Percentiles rank a stretch among this genome's conserved stretches.
These are phyloP conservation scores for Chlorella sp. DNA, from an alignment of 139 green algal genomes.

Conservation along the genomic window DNA sequence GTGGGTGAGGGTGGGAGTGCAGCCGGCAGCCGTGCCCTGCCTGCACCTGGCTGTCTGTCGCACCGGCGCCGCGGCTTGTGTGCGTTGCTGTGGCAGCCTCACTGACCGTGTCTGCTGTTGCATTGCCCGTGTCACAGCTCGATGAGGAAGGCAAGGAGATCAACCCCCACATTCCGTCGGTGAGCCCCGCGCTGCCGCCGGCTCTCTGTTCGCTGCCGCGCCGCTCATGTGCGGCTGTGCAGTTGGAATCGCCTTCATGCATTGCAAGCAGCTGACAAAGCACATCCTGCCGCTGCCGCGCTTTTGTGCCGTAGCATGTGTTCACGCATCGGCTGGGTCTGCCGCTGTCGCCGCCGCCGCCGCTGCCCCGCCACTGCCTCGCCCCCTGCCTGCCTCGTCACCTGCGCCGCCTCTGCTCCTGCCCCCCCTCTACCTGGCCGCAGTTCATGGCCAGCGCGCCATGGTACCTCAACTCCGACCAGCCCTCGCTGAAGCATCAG, in stretches of 20 bases:
- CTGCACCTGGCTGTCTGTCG: background rate
- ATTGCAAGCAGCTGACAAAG: too few species aligned
- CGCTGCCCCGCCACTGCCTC: too few species aligned
- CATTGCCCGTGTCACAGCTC: constrained; percentile 46
- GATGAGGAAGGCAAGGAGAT: constrained; percentile 99
- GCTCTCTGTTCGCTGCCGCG: too few species aligned
- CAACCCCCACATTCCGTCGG: constrained; percentile 99
- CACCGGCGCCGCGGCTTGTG: too few species aligned
- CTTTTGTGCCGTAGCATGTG: background rate
- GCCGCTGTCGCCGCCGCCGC: too few species aligned
- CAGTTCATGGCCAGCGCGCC: constrained; percentile 98
- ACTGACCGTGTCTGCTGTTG: background rate
- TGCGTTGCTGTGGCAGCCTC: background rate
- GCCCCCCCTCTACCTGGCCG: constrained; percentile 37
- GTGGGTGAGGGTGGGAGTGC: background rate
- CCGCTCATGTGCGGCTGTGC: background rate
- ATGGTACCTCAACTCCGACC: constrained; percentile 94
- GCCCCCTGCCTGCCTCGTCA: background rate
- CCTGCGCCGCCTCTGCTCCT: background rate
- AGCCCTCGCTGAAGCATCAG: constrained; percentile 97
- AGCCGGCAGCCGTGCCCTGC: background rate
- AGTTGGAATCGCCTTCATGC: background rate
- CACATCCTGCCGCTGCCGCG: background rate
- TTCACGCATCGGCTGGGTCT: background rate
- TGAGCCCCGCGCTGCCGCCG: constrained; percentile 54